These are phyloP conservation scores for Phaeodactylum tricornutum DNA, from an alignment of 108 stramenopile species.

Conservation along the genomic window DNA sequence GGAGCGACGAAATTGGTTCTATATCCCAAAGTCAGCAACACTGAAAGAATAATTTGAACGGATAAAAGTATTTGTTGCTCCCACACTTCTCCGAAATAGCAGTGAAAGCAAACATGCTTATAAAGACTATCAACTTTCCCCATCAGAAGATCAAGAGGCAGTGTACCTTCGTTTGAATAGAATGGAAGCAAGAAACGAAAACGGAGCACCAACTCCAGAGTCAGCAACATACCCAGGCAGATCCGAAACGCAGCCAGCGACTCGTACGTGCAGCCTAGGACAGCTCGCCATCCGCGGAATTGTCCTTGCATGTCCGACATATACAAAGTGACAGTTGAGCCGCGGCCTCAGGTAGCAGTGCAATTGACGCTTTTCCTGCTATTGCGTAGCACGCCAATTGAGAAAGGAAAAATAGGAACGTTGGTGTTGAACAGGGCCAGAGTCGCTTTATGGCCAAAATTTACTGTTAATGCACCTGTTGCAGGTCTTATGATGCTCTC, in stretches of 20 bases:
- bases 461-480: too few species aligned
- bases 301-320: too few species aligned
- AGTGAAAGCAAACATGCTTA: conserved; percentile 56
- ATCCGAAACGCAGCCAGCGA: conserved; percentile 67
- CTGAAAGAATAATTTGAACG: conserved; percentile 45
- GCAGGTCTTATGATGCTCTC: too few species aligned
- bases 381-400: too few species aligned
- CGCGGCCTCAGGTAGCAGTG: too few species aligned
- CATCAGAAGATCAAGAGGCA: conserved; percentile 47
- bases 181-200: conserved; percentile 72
- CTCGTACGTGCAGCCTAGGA: conserved; percentile 40
- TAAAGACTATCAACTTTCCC: conserved; percentile 65
- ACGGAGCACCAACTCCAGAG: conserved; percentile 44
- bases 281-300: conserved; percentile 9
- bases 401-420: too few species aligned
- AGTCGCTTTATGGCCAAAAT: too few species aligned
- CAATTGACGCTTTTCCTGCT: too few species aligned
- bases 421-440: too few species aligned
- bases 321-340: too few species aligned
- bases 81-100: conserved; percentile 48
- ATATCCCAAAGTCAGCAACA: conserved; percentile 53
- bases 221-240: conserved; percentile 44
- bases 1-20: conserved; percentile 42
- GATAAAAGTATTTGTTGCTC: conserved; percentile 46
- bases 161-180: conserved; percentile 72